These are phyloP conservation scores for Ceriops decandra DNA, from an alignment of 345 rosid species.

Conservation along the genomic window DNA sequence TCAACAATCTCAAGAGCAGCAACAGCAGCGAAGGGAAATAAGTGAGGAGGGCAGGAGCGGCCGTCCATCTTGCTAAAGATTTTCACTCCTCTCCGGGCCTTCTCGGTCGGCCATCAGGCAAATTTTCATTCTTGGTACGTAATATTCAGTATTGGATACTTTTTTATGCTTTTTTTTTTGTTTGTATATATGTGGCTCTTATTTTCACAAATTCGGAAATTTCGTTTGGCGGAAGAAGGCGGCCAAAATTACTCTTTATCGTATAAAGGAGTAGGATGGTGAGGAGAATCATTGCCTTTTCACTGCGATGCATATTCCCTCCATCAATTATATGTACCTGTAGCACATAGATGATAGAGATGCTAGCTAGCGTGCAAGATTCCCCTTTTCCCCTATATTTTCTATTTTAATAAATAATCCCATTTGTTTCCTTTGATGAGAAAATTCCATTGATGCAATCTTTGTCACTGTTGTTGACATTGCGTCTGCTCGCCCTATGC, in stretches of 20 bases:
- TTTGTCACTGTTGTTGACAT: too few species aligned
- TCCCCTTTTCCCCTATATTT: neutral
- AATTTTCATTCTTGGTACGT: constrained; percentile 27
- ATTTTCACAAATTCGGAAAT: neutral
- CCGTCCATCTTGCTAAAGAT: neutral
- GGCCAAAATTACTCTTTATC: neutral
- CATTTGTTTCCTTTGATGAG: neutral
- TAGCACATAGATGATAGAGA: neutral
- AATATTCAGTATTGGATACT: neutral
- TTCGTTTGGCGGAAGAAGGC: neutral
- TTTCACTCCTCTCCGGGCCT: constrained; percentile 12
- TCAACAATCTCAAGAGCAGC: constrained; percentile 12
- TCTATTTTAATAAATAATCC: neutral
- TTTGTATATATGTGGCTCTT: neutral
- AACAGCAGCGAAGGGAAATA: constrained; percentile 42
- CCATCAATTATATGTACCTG: neutral
- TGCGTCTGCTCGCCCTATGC: too few species aligned
- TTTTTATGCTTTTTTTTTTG: neutral
- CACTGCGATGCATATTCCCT: neutral
- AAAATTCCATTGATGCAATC: too few species aligned
- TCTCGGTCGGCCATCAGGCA: neutral
- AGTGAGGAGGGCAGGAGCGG: constrained; percentile 43
- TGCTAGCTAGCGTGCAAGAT: neutral
- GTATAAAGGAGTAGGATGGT: neutral
- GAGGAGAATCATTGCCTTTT: neutral